Evolutionary conservation across 2,329 filamentous ascomycete species (phyloP), one percentile per base, ranked within the genome.

Genomic region (Balansia obtecta): DNA sequence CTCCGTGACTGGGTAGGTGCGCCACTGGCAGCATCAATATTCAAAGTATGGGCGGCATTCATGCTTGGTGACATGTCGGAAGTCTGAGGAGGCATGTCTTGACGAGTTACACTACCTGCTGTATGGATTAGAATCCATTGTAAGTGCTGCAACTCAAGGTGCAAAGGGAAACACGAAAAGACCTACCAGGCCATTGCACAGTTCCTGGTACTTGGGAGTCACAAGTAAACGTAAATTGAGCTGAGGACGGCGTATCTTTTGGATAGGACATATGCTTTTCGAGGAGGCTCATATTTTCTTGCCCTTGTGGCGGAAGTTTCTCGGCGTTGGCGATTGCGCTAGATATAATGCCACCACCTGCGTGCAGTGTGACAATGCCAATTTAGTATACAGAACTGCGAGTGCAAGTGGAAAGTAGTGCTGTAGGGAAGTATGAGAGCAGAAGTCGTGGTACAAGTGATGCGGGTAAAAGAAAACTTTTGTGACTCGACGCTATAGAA

Each of bases 151-250:
- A 27, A 27, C 27, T 27, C 5, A 27, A 27, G 27, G 27, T 27
- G 27, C 27, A 27, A 27, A 8, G 27, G 20, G 3, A 9, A 15
- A 33, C 16, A 16, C 18, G 4, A 27, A 27, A 12, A 15, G 33
- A 58, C 54, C 68, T 67, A 61, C 83, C 80, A 42, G 86, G 86
- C 82, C 86, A 88, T 48, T 83, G 81, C 64, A 88, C 79, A 50
- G 85, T 82, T 52, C 85, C 88, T 1, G 87, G 83, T 38, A 89
- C 88, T 63, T 93, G 88, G 1, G 90, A 91, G 60, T 94, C 87
- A 67, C 89, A 96, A 12, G 88, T 95, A 63, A 98, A 98, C 10
- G 93, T 98, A 65, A 98, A 98, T 59, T 96, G 88, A 0, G 86
- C 85, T 51, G 89, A 88, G 6, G 84, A 79, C 4, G 86, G 81